Percentiles rank a stretch among this genome's conserved stretches.
These are phyloP conservation scores for Colletotrichum sp. DNA, from an alignment of 2,329 filamentous ascomycete species.

Conservation along the genomic window DNA sequence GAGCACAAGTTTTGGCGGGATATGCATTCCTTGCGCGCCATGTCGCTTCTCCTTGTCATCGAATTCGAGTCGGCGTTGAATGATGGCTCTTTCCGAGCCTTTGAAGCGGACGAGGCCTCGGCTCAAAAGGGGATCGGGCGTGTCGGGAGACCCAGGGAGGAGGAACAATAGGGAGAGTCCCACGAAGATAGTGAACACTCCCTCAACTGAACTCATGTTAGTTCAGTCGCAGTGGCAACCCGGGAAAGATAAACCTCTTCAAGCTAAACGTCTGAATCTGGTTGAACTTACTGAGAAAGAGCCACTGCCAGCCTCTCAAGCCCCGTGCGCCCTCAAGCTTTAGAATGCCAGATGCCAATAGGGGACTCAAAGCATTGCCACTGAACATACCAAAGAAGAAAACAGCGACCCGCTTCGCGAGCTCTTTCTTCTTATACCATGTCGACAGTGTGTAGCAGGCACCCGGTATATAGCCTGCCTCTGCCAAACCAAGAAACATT, in stretches of 20 bases:
- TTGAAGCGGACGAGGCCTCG: slow-evolving; percentile 42
- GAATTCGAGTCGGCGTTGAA: slow-evolving; percentile 38
- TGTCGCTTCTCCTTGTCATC: slow-evolving; percentile 35
- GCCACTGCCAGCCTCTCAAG: slow-evolving; percentile 55
- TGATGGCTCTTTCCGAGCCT: slow-evolving; percentile 32
- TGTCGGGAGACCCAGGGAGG: slow-evolving; percentile 46
- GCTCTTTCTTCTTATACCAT: slow-evolving; percentile 53
- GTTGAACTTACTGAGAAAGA: slow-evolving; percentile 46
- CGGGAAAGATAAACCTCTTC: accelerated
- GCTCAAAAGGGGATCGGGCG: slow-evolving; percentile 41
- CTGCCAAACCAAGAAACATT: slow-evolving; percentile 49
- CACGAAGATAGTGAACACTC: slow-evolving; percentile 46
- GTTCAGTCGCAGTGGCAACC: accelerated
- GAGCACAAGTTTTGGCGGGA: slow-evolving; percentile 43
- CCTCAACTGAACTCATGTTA: slow-evolving; percentile 41
- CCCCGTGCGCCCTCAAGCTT: slow-evolving; percentile 45
- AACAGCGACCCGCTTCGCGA: slow-evolving; percentile 51
- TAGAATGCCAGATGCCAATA: slow-evolving; percentile 53
- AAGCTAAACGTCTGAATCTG: accelerated
- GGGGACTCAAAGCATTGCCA: slow-evolving; percentile 52
- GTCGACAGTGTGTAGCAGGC: slow-evolving; percentile 55
- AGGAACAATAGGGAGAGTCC: slow-evolving; percentile 43
- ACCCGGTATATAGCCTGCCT: slow-evolving; percentile 57
- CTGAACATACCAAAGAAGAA: slow-evolving; percentile 61
- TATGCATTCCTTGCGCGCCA: slow-evolving; percentile 39